Base-by-base conservation (phyloP, 805 yeast species). In the Saccharomyces eubayanus region DNA sequence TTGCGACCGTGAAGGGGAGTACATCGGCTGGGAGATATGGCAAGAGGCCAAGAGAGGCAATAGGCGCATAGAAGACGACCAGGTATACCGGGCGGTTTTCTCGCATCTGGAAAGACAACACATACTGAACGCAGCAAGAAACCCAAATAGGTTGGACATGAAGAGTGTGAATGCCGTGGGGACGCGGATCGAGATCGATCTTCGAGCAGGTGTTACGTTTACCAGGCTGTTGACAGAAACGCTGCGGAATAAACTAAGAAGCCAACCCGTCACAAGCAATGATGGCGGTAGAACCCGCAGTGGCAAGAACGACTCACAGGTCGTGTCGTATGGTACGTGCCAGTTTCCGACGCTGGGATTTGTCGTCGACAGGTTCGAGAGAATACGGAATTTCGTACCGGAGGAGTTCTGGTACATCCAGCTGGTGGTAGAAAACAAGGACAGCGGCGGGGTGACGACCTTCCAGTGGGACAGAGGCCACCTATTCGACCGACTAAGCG, bases 291-390 rank as follows among this genome's bases (percentile, higher is more conserved):
- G 24, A 20, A 12, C 48, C 57, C n/a, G 53, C 56, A 2, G 40
- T 28, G 16, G 30, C 21, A 12, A 45, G 47, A 8, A 40, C 49
- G 16, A 30, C 41, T 10, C 46, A 43, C 16, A 36, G 47, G 60
- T 68, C 10, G 72, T 74, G 5, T 89, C 96, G 1, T 94, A 91
- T 67, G 99, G 99, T 2, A 72, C 87, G 2, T 94, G 99, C 66
- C 99, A 94, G 66, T 94, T 94, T 62, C 99, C 99, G 2, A 92
- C 99, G 0, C 74, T 94, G 51, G 98, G 99, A 2, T 94, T 94
- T 70, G 91, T 94, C 0, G 98, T 94, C 10, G 99, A 94, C 63
- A 74, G 99, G 55, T 90, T 83, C 66, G 82, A 83, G 54, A 75
- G 96, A 53, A 86, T 87, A 31, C 79, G 81, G 61, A 74, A 75